These are phyloP conservation scores for Suillus occidentalis DNA, from an alignment of 768 basidiomycete genomes.

Conservation along the genomic window DNA sequence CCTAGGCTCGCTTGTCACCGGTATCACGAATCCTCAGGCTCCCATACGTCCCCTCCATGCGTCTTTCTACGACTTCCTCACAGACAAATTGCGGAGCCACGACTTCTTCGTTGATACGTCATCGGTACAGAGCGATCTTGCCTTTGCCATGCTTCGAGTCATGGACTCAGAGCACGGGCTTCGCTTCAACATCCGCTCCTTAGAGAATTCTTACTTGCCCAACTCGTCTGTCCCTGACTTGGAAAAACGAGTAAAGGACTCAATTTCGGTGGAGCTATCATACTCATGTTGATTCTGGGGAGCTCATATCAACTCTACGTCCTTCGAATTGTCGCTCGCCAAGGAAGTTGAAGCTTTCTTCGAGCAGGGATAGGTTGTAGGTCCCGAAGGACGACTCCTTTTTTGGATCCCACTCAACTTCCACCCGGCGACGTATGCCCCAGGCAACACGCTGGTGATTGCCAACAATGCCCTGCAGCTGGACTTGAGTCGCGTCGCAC, in stretches of 20 bases:
- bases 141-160: slow-evolving; percentile 20
- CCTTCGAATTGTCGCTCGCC: slow-evolving; percentile 2
- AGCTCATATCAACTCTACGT: slow-evolving; percentile 24
- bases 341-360: slow-evolving; percentile 23
- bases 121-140: slow-evolving; percentile 2
- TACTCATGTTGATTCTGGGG: slow-evolving; percentile 36
- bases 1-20: slow-evolving; percentile 6
- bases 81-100: slow-evolving; percentile 9
- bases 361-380: not conserved
- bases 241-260: slow-evolving; percentile 10
- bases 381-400: not conserved
- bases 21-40: not conserved
- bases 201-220: slow-evolving; percentile 26
- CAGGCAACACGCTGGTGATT: not conserved
- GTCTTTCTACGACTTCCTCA: slow-evolving; percentile 29
- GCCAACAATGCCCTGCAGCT: not conserved
- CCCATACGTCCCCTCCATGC: slow-evolving; percentile 23
- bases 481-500: not conserved
- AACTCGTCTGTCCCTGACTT: slow-evolving; percentile 24
- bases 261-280: slow-evolving; percentile 25
- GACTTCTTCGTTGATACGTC: slow-evolving; percentile 13
- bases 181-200: slow-evolving; percentile 1
- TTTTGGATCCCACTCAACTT: not conserved
- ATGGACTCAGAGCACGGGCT: slow-evolving; percentile 26
- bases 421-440: not conserved